A percentile compares a stretch with the other conserved stretches of the same genome.
Evolutionary conservation across 1,139 yeast species (phyloP).

Genomic region (Nakaseomyces uthaithaninus): DNA sequence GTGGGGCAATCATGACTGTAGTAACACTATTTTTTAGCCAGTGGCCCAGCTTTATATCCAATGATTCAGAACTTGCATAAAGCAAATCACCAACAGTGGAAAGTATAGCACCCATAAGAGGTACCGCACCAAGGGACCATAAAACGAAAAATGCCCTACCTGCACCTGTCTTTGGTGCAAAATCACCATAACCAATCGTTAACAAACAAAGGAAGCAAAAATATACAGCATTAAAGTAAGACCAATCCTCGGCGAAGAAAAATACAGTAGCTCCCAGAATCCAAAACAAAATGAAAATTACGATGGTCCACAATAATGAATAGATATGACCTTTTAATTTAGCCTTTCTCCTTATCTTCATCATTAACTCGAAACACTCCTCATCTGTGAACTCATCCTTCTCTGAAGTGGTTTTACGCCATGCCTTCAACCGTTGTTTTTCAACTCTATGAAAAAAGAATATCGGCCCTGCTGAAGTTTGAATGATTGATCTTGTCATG

Average conservation of each 20-base stretch:
- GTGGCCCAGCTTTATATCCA: slow-evolving; percentile 18
- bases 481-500: slow-evolving; percentile 57
- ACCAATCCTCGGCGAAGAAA: slow-evolving; percentile 53
- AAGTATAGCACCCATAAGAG: slow-evolving; percentile 75
- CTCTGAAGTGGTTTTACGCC: slow-evolving; percentile 19
- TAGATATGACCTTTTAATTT: slow-evolving; percentile 27
- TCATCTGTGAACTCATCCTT: slow-evolving; percentile 30
- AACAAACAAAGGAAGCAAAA: slow-evolving; percentile 67
- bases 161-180: slow-evolving; percentile 50
- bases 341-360: slow-evolving; percentile 39
- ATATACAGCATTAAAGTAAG: slow-evolving; percentile 59
- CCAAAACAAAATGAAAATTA: slow-evolving; percentile 53
- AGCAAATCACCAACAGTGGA: slow-evolving; percentile 63
- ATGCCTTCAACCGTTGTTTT: slow-evolving; percentile 25
- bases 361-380: slow-evolving; percentile 49
- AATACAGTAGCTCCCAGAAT: slow-evolving; percentile 64
- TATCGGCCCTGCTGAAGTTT: slow-evolving; percentile 52
- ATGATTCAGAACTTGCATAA: slow-evolving; percentile 30
- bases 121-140: slow-evolving; percentile 79
- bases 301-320: slow-evolving; percentile 38
- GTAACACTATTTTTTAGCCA: slow-evolving; percentile 13
- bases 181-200: slow-evolving; percentile 83
- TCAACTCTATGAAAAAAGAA: slow-evolving; percentile 57
- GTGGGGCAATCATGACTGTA: slow-evolving; percentile 1
- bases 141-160: slow-evolving; percentile 66